These are phyloP conservation scores for Dioscorea cayenensis DNA, from an alignment of 116 monocot genomes.

Conservation along the genomic window DNA sequence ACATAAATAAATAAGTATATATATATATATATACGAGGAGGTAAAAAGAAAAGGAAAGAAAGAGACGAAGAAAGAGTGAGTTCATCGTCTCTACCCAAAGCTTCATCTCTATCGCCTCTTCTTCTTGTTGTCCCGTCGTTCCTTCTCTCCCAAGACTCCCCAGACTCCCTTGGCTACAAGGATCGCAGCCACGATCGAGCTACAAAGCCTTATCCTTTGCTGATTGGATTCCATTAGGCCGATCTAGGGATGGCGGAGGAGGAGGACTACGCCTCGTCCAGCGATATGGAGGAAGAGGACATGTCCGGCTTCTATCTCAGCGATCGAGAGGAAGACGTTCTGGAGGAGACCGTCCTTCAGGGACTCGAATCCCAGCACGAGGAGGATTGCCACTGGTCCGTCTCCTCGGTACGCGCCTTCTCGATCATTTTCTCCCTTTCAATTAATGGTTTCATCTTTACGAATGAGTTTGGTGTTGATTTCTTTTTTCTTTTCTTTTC, in stretches of 20 bases:
- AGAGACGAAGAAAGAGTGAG: no score
- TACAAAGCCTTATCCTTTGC: neutral
- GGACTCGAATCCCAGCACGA: slow-evolving; percentile 39
- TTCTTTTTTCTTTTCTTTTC: neutral
- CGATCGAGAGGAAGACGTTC: slow-evolving; percentile 28
- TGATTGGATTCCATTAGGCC: neutral
- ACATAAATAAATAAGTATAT: no score
- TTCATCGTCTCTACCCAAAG: no score
- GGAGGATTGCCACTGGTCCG: slow-evolving; percentile 55
- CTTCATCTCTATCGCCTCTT: no score
- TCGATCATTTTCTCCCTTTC: neutral
- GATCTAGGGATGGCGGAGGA: slow-evolving; percentile 19
- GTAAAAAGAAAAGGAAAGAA: no score
- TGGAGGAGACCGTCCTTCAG: slow-evolving; percentile 55
- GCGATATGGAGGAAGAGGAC: slow-evolving; percentile 25
- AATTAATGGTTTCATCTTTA: no score
- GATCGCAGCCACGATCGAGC: no score
- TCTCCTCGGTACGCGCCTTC: slow-evolving; percentile 41
- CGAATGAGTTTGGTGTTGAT: no score
- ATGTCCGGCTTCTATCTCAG: slow-evolving; percentile 30
- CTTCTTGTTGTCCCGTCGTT: no score
- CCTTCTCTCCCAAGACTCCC: no score
- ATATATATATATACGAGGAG: no score
- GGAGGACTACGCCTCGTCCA: slow-evolving; percentile 36
- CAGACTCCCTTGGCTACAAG: no score